Evolutionary conservation across 306 rosid genomes (phyloP).

Genomic region (Fragaria vesca): DNA sequence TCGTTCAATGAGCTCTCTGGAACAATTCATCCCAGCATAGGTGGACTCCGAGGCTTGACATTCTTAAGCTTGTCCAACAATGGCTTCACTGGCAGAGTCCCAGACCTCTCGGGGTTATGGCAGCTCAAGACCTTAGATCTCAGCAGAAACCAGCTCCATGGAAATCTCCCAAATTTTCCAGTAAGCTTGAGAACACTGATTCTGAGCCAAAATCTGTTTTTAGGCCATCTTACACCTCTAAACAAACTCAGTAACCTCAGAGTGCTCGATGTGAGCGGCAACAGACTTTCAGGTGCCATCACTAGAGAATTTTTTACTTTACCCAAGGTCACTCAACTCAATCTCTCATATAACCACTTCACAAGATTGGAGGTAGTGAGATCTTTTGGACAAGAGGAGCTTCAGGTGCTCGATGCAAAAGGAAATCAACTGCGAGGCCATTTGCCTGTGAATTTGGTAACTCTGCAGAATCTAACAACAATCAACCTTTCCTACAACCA

Average conservation of each 20-base stretch:
- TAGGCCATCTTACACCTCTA: conserved; percentile 30
- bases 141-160: conserved; percentile 37
- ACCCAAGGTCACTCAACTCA: conserved; percentile 23
- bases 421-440: conserved; percentile 38
- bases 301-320: conserved; percentile 28
- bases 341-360: conserved; percentile 42
- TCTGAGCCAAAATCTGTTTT: conserved; percentile 30
- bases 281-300: conserved; percentile 39
- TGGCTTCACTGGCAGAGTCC: conserved; percentile 36
- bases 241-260: conserved; percentile 21
- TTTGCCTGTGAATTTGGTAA: conserved; percentile 44
- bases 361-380: conserved; percentile 22
- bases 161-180: conserved; percentile 37
- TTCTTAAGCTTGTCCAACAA: conserved; percentile 42
- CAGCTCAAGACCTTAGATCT: conserved; percentile 36
- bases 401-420: conserved; percentile 41
- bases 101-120: conserved; percentile 41
- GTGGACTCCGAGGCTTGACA: conserved; percentile 29
- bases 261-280: conserved; percentile 40
- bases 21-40: conserved; percentile 18
- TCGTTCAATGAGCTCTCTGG: conserved; percentile 42
- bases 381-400: conserved; percentile 14
- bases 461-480: conserved; percentile 23
- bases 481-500: conserved; percentile 43
- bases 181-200: conserved; percentile 28